Evolutionary conservation across 495 filamentous ascomycete genomes (phyloP), one percentile per base, ranked within the genome.

Genomic region (Talaromyces borbonicus): DNA sequence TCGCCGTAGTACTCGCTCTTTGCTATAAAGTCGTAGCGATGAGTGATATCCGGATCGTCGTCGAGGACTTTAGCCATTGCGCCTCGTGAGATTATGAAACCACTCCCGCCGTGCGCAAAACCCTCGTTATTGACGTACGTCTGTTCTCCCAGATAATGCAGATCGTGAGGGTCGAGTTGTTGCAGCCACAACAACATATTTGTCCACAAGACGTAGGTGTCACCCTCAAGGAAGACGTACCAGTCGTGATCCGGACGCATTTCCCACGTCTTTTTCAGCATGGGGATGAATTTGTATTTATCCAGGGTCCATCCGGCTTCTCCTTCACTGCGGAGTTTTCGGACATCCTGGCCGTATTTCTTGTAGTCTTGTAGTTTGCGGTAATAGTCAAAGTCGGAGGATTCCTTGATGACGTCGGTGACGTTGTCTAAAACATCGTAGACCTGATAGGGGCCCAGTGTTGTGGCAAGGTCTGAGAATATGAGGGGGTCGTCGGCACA

Each of bases 251-350:
- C 58, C 6, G 73, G 73, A 5, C 65, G 62, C 69, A 70, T 60
- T 26, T 58, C 54, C 67, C 69, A 78, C 8, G 74, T 68, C 46
- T 75, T 61, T 50, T 73, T 68, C 45, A 80, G 64, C 57, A 75
- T 72, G 14, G 74, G 72, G 8, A 82, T 58, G 54, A 80, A 80
- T 61, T 80, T 82, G 62, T 75, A 80, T 52, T 76, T 78, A 56
- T 82, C 77, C 38, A 78, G 55, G 35, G 55, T 62, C 76, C 77
- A 82, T 6, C 67, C 77, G 14, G 49, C 43, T n/a, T 43, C 35
- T 36, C 38, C 24, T 14, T 49, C 48, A 18, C 46, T n/a, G 39
- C 46, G 47, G 36, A 40, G 56, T 44, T 23, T n/a, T 41, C 52
- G 29, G 15, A 54, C 27, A 33, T 56, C 58, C 53, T 62, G 66